These are phyloP conservation scores for Tricholoma terreum DNA, from an alignment of 768 basidiomycete genomes.

Conservation along the genomic window DNA sequence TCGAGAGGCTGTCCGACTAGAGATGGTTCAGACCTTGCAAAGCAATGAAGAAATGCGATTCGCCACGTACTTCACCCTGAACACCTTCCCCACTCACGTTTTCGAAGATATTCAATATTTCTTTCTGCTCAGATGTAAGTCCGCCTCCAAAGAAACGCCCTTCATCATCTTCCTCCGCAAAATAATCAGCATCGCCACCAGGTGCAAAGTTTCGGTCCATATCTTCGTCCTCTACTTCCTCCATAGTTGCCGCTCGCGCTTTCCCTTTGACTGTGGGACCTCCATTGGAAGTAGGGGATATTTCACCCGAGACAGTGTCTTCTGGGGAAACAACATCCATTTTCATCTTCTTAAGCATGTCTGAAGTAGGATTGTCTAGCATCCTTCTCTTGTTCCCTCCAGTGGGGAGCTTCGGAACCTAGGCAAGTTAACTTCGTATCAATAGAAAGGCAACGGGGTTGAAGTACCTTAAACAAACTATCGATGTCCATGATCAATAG, in stretches of 20 bases:
- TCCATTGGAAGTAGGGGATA: constrained; percentile 9
- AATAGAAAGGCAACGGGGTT: background rate
- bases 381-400: constrained; percentile 70
- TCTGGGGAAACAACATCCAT: constrained; percentile 38
- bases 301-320: constrained; percentile 3
- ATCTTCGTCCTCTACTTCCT: constrained; percentile 60
- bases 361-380: constrained; percentile 72
- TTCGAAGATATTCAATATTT: constrained; percentile 95
- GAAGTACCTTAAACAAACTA: constrained; percentile 48
- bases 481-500: constrained; percentile 43
- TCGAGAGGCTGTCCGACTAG: constrained; percentile 64
- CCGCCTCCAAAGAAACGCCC: constrained; percentile 95
- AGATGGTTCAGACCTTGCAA: constrained; percentile 17
- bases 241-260: constrained; percentile 49
- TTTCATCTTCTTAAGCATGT: constrained; percentile 80
- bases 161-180: constrained; percentile 87
- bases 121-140: constrained; percentile 87
- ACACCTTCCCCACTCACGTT: constrained; percentile 58
- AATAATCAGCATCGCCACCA: constrained; percentile 88
- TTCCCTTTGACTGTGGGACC: constrained; percentile 14
- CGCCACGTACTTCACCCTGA: constrained; percentile 61
- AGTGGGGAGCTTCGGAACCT: constrained; percentile 68
- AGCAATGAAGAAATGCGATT: constrained; percentile 13
- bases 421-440: constrained; percentile 3
- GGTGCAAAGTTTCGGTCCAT: constrained; percentile 62